phyloP scores from a whole-genome alignment of 331 rosid species.

The Acacia pycnantha region DNA sequence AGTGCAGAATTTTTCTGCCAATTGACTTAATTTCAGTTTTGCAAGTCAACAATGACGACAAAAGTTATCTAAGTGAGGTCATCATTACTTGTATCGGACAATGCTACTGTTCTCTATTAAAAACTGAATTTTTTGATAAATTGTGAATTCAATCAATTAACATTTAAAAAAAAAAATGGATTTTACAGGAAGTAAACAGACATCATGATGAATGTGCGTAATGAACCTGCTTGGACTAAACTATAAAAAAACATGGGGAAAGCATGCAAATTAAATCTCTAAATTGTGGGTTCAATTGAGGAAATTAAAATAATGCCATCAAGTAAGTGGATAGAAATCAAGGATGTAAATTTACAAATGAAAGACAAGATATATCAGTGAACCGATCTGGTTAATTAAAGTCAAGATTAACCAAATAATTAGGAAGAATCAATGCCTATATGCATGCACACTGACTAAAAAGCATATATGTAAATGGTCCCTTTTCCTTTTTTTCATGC shows the following conservation, averaged over 20 bases:
- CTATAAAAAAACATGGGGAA: not conserved
- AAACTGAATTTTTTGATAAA: too few species aligned
- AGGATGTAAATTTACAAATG: not conserved
- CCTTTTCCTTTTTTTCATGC: not conserved
- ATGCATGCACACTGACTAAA: not conserved
- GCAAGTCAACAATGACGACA: not conserved
- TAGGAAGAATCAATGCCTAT: not conserved
- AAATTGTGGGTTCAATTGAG: not conserved
- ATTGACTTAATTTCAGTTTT: not conserved
- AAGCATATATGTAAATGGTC: not conserved
- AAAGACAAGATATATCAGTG: not conserved
- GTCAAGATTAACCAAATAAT: not conserved
- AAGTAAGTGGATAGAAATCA: not conserved
- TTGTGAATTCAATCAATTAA: not conserved
- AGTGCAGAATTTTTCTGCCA: not conserved
- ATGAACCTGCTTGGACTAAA: not conserved
- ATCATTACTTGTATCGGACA: too few species aligned
- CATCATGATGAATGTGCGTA: not conserved
- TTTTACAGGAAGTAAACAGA: too few species aligned
- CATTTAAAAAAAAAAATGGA: not conserved
- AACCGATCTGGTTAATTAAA: not conserved
- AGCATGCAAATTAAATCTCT: not conserved
- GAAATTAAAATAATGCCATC: not conserved
- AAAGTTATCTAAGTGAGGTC: too few species aligned
- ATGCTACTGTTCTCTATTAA: too few species aligned